Percentiles rank a stretch among this genome's conserved stretches.
phyloP scores from a whole-genome alignment of 2,329 filamentous ascomycete genomes.

The Fusarium chuoi region DNA sequence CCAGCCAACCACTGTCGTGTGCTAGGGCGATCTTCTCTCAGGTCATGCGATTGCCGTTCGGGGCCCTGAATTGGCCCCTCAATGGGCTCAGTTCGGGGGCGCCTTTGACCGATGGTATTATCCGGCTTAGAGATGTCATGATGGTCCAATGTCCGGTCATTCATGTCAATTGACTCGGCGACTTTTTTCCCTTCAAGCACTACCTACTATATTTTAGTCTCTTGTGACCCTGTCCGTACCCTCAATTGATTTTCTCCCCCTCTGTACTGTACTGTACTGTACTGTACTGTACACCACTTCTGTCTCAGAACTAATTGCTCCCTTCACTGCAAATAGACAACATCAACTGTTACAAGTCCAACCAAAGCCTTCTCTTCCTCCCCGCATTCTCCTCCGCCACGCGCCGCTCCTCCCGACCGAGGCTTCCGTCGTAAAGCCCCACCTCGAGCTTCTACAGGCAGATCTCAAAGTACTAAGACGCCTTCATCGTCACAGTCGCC shows the following conservation, averaged over 20 bases:
- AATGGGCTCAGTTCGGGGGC: constrained; percentile 34
- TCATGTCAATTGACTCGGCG: constrained; percentile 15
- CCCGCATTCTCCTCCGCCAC: constrained; percentile 44
- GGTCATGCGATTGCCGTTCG: constrained; percentile 35
- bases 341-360: not conserved
- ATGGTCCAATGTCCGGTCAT: constrained; percentile 4
- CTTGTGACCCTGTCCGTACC: not conserved
- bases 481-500: constrained; percentile 39
- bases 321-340: constrained; percentile 22
- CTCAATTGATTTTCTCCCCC: not conserved
- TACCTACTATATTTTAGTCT: not conserved
- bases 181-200: not conserved
- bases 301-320: constrained; percentile 10
- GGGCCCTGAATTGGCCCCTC: constrained; percentile 29
- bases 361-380: constrained; percentile 16
- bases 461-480: constrained; percentile 25
- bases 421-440: constrained; percentile 40
- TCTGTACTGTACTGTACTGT: not conserved
- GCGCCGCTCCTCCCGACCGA: constrained; percentile 41
- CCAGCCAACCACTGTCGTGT: constrained; percentile 35
- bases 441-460: constrained; percentile 30
- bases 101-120: constrained; percentile 26
- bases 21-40: constrained; percentile 38
- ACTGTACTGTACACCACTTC: not conserved
- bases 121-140: constrained; percentile 27